Conservation (phyloP, 2,329 filamentous ascomycete genomes). For the Pleomassaria siparia region DNA sequence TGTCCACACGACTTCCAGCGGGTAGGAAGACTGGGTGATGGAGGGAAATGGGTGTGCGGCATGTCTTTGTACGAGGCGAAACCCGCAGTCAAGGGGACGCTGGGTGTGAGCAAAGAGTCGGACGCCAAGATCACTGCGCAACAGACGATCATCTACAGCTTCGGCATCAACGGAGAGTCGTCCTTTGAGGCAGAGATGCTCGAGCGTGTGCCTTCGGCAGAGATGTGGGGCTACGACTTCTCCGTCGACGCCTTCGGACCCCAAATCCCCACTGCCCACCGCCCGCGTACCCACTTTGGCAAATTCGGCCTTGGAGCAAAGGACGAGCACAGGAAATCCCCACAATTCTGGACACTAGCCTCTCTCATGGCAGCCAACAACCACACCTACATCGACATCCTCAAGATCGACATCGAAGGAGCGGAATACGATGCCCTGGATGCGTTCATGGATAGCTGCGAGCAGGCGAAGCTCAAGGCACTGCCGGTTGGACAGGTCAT, state of each 20-base stretch:
- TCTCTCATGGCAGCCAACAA: slow-evolving; percentile 35
- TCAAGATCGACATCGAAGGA: slow-evolving; percentile 39
- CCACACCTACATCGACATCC: slow-evolving; percentile 37
- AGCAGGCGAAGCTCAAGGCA: slow-evolving; percentile 21
- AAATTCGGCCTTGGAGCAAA: slow-evolving; percentile 31
- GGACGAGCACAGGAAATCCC: slow-evolving; percentile 20
- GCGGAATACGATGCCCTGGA: slow-evolving; percentile 34
- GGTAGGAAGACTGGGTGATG: slow-evolving; percentile 34
- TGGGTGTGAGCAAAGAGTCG: background rate
- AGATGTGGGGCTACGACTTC: slow-evolving; percentile 39
- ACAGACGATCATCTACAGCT: slow-evolving; percentile 30
- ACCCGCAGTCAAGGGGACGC: slow-evolving; percentile 14
- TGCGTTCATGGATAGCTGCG: slow-evolving; percentile 34
- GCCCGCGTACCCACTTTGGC: slow-evolving; percentile 29
- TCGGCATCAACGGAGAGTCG: slow-evolving; percentile 38
- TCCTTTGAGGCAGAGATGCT: slow-evolving; percentile 40
- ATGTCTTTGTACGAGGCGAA: slow-evolving; percentile 36
- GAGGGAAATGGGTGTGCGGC: slow-evolving; percentile 39
- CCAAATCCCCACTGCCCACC: slow-evolving; percentile 27
- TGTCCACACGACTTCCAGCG: slow-evolving; percentile 38
- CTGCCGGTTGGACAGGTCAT: slow-evolving; percentile 37
- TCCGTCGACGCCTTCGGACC: slow-evolving; percentile 32
- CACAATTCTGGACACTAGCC: slow-evolving; percentile 33
- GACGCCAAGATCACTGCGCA: slow-evolving; percentile 13
- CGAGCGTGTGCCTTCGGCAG: slow-evolving; percentile 31